phyloP scores from a whole-genome alignment of 1,139 yeast genomes.

The Tardiomyces blankii region DNA sequence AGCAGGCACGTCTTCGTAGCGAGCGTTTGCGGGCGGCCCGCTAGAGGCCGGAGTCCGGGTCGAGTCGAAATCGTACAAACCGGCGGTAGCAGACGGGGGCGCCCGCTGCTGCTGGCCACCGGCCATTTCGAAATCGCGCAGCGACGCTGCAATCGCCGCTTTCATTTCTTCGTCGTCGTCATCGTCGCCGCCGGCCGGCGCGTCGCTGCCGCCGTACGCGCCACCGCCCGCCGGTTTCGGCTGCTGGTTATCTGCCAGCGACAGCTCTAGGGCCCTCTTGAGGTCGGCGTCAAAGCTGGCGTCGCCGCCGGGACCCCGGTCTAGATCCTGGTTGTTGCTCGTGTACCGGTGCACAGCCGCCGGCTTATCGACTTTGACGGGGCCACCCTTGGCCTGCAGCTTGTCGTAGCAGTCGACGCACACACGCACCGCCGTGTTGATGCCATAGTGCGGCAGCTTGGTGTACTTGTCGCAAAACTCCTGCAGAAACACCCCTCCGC shows the following conservation, averaged over 20 bases:
- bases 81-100: neutral
- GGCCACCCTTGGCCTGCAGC: constrained; percentile 16
- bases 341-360: neutral
- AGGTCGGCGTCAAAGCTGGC: constrained; percentile 52
- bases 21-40: neutral
- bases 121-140: constrained; percentile 49
- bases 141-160: constrained; percentile 92
- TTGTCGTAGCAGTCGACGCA: constrained; percentile 82
- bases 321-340: constrained; percentile 9
- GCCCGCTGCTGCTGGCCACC: constrained; percentile 8
- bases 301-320: constrained; percentile 4
- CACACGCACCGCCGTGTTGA: constrained; percentile 80
- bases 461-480: constrained; percentile 62
- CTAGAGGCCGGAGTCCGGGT: constrained; percentile 8
- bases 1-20: constrained; percentile 1
- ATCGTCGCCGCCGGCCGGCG: constrained; percentile 25
- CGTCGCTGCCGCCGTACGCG: constrained; percentile 4
- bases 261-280: constrained; percentile 65
- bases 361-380: neutral
- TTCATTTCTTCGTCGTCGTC: constrained; percentile 85
- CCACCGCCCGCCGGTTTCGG: constrained; percentile 9
- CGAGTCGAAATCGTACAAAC: neutral
- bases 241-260: constrained; percentile 45
- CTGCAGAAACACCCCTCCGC: constrained; percentile 93
- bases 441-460: constrained; percentile 76